Base-by-base conservation (phyloP, 2,329 filamentous ascomycete species). In the Clathrospora elynae region DNA sequence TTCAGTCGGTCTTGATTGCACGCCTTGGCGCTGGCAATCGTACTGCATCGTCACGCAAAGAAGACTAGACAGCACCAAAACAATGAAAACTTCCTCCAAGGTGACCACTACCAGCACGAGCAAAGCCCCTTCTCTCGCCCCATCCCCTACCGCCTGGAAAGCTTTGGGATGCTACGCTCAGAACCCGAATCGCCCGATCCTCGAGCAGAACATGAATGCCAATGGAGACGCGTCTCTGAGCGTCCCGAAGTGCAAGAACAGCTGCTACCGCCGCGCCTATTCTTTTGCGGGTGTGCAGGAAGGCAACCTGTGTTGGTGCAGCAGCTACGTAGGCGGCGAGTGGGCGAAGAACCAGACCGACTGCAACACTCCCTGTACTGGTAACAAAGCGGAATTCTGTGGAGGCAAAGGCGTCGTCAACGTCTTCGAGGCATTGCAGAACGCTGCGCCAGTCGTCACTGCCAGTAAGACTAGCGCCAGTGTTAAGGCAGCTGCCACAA, bases 281-380 rank as follows among this genome's bases (percentile, higher is more conserved):
- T 3, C 6, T 3, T 50, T 46, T 12, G 47, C 34, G 6, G 47
- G 47, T 33, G 49, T 50, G 33, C 46, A 55, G 36, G 8, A 47
- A 26, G 49, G 51, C 9, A 48, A 57, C 13, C 46, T 54, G 33
- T 57, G 53, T 31, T 57, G 48, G 53, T 54, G 53, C 29, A 32
- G 53, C 26, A 50, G 23, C 30, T 44, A 40, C 20, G 51, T 57
- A 33, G 41, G 26, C 13, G 53, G 53, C 10, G 37, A 48, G 10
- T 52, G 33, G 42, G 34, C 53, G 9, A 50, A 35, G 16, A 48
- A 57, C 34, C 47, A 50, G 20, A 41, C 44, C n/a, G 31, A 34
- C 18, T 57, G 53, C 35, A 42, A 54, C 29, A 33, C 26, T 12
- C 37, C 48, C 4, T 57, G 47, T 17, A 46, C 44, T 12, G 53